Evolutionary conservation across 768 basidiomycete genomes (phyloP), one percentile per base, ranked within the genome.

Genomic region (Suillus brevipes): DNA sequence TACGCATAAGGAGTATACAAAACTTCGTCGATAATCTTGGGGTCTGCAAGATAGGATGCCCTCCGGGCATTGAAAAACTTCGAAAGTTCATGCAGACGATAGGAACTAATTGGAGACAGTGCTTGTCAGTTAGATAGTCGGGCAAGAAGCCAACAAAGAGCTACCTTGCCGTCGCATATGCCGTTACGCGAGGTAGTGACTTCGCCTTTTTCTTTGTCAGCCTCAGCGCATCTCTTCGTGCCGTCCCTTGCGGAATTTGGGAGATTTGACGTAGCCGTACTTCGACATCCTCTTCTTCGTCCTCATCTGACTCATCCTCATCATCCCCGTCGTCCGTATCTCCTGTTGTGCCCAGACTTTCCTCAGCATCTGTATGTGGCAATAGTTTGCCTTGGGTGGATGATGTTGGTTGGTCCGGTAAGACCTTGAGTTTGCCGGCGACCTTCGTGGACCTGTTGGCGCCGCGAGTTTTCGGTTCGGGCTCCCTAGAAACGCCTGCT

Each of bases 121-220:
- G 55, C 53, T 23, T 36, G 60, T 34, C 43, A 61, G 58, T 18
- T 23, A 38, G 7, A 34, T 14, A 31, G 50, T 40, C 20, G 36
- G 64, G 34, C 40, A 53, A 8, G 23, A 42, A 47, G 25, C 42
- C 50, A 50, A 40, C 8, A 5, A 38, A 28, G 20, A 65, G 82
- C 69, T 76, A 95, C 95, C 85, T 89, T 38, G 95, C 93, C 18
- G 95, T 97, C 52, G 95, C 94, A 77, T 97, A 97, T 6, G 95
- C 96, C 3, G 96, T 97, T n/a, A 96, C 96, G 70, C 96, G 81
- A 38, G 95, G 95, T 14, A 97, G 76, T 14, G 87, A 88, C 74
- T 95, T 96, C 3, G 95, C 94, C 75, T 96, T 97, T 80, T 92
- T 95, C 80, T 97, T 97, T 2, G 95, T 98, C 68, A 98, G 77